Base-by-base conservation (phyloP, 306 rosid species). In the Inga oerstediana region DNA sequence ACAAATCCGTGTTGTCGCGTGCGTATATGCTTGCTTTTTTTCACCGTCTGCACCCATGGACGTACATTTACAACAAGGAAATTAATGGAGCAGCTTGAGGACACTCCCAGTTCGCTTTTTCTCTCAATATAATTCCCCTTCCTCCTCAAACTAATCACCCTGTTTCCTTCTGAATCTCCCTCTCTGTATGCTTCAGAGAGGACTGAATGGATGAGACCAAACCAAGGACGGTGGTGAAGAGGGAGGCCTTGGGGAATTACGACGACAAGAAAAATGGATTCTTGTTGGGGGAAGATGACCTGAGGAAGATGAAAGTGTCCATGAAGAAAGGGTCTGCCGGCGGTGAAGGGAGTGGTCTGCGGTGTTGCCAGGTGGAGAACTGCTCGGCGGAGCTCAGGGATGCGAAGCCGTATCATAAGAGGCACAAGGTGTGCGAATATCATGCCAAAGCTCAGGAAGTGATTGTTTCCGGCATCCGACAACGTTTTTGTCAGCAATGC, bases 401-500 rank as follows among this genome's bases (percentile, higher is more conserved):
- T 20, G 97, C 89, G 1, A 93, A 89, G 88, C 89, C 74, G 82
- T 93, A 91, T 65, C 93, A 93, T 37, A 75, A 83, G 88, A 88
- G 89, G 82, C 95, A 89, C 74, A 93, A 73, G 88, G 95, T 93
- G 32, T 92, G 97, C 76, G 92, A 92, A 78, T 70, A 54, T 48
- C 97, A 92, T 77, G 86, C 94, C 59, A 91, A 93, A 85, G 91
- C 95, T 84, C 92, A 86, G 88, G 88, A 83, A 20, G 97, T 89
- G 68, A 78, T 91, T 72, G 91, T 93, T 24, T 78, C 49, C 14
- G 97, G 97, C 56, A 68, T 76, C 0, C 74, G 86, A 56, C 93
- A 91, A 68, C 88, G 97, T 51, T 93, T 93, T 80, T 93, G 95
- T 81, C 95, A 93, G 81, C 97, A 93, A 91, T 93, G 97, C 82